phyloP scores from a whole-genome alignment of 2,329 filamentous ascomycete genomes.

The Lachnellula arida region DNA sequence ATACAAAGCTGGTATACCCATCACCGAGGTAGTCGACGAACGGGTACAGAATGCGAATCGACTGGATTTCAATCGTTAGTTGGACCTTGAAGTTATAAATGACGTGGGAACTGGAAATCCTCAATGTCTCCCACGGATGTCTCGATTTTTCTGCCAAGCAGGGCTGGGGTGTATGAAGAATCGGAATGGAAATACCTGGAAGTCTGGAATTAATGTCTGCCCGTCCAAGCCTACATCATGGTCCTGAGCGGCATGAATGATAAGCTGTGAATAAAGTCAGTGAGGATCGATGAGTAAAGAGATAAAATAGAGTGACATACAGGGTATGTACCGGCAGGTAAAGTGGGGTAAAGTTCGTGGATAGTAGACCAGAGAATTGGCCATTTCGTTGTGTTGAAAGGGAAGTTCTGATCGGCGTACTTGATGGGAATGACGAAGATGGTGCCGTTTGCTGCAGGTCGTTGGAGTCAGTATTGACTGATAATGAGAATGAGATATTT shows the following conservation, averaged over 20 bases:
- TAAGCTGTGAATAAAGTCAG: conserved; percentile 8
- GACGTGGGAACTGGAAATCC: neutral
- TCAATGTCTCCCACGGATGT: too few species aligned
- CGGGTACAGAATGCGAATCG: conserved; percentile 48
- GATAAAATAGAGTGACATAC: conserved; percentile 26
- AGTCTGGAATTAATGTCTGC: conserved; percentile 6
- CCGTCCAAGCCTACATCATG: conserved; percentile 18
- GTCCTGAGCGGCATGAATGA: conserved; percentile 17
- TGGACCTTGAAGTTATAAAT: neutral
- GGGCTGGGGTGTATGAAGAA: too few species aligned
- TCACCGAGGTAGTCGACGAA: conserved; percentile 50
- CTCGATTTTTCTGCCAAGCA: too few species aligned
- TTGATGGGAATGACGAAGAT: conserved; percentile 49
- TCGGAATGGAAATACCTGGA: conserved; percentile 6
- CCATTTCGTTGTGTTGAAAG: conserved; percentile 32
- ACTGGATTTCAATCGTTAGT: conserved; percentile 31
- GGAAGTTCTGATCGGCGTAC: conserved; percentile 18
- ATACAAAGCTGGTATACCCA: conserved; percentile 47
- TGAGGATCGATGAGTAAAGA: neutral
- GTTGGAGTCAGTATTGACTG: too few species aligned
- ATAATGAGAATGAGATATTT: too few species aligned
- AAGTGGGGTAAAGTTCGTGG: conserved; percentile 41
- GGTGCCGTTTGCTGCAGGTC: conserved; percentile 43
- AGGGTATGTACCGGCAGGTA: conserved; percentile 49
- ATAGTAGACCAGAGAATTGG: conserved; percentile 47